Conservation (phyloP, 2,329 filamentous ascomycete genomes). For the Monosporascus sp. region DNA sequence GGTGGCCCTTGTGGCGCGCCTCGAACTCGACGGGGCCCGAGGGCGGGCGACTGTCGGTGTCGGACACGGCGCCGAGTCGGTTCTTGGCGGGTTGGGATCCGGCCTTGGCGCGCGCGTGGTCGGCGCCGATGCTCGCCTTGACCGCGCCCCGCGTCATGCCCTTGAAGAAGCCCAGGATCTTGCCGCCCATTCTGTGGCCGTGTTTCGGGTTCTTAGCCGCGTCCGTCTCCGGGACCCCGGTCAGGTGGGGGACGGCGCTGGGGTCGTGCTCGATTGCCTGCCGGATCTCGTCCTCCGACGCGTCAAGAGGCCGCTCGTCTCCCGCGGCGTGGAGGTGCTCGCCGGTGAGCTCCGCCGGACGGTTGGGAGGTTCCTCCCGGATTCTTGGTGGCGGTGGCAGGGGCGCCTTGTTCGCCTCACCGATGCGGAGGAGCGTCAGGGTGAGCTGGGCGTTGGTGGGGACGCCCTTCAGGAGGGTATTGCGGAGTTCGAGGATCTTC, state of each 20-base stretch:
- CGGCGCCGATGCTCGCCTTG: conserved; percentile 65
- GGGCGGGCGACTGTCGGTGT: conserved; percentile 35
- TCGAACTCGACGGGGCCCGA: conserved; percentile 74
- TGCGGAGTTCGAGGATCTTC: conserved; percentile 66
- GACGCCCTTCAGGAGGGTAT: conserved; percentile 73
- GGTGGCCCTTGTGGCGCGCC: conserved; percentile 63
- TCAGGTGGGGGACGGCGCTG: conserved; percentile 25
- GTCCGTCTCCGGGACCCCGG: conserved; percentile 40
- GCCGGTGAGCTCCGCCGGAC: conserved; percentile 35
- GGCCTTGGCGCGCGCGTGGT: conserved; percentile 63
- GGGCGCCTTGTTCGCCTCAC: conserved; percentile 75
- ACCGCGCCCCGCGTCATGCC: conserved; percentile 65
- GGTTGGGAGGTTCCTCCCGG: conserved; percentile 29
- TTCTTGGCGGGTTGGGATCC: conserved; percentile 60
- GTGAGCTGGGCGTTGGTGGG: conserved; percentile 84
- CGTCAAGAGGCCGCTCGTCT: conserved; percentile 47
- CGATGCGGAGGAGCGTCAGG: conserved; percentile 73
- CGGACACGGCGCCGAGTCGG: conserved; percentile 64
- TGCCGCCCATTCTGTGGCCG: conserved; percentile 31
- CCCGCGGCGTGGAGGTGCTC: conserved; percentile 45
- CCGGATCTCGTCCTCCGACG: conserved; percentile 60
- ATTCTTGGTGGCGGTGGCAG: conserved; percentile 54
- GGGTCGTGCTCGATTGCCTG: conserved; percentile 50
- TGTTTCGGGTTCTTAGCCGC: conserved; percentile 38
- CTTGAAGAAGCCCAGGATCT: conserved; percentile 62